phyloP scores from a whole-genome alignment of 805 yeast genomes.

The Starmerella vitae region DNA sequence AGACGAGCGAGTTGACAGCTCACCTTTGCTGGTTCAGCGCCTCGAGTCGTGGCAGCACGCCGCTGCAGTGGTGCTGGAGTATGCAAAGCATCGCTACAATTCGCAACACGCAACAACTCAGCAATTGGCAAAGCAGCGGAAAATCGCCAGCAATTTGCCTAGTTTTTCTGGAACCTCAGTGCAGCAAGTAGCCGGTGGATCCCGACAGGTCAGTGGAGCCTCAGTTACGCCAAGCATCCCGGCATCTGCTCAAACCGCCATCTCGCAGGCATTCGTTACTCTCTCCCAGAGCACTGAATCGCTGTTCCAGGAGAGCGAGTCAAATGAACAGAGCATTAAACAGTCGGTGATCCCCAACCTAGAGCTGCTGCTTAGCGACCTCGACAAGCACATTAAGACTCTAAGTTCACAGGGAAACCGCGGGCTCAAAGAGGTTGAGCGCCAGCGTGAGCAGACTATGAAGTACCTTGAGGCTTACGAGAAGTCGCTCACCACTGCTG shows the following conservation, averaged over 20 bases:
- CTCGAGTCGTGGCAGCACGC: slow-evolving; percentile 31
- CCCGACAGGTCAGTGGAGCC: slow-evolving; percentile 2
- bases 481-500: slow-evolving; percentile 22
- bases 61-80: slow-evolving; percentile 24
- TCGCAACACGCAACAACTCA: slow-evolving; percentile 23
- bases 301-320: slow-evolving; percentile 27
- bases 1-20: slow-evolving; percentile 26
- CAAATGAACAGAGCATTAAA: slow-evolving; percentile 30
- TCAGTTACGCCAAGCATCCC: background rate
- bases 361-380: slow-evolving; percentile 31
- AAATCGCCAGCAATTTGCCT: slow-evolving; percentile 27
- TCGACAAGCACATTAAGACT: slow-evolving; percentile 34
- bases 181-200: slow-evolving; percentile 10
- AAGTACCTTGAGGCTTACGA: slow-evolving; percentile 31
- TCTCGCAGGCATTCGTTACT: slow-evolving; percentile 26
- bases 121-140: slow-evolving; percentile 27
- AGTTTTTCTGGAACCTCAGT: slow-evolving; percentile 21
- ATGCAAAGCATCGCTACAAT: slow-evolving; percentile 22
- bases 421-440: slow-evolving; percentile 29
- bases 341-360: slow-evolving; percentile 33
- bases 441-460: slow-evolving; percentile 26
- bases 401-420: slow-evolving; percentile 28
- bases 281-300: slow-evolving; percentile 26
- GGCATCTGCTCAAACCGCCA: slow-evolving; percentile 15
- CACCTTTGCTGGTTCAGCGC: slow-evolving; percentile 27